Evolutionary conservation across 495 filamentous ascomycete genomes (phyloP), one percentile per base, ranked within the genome.

Genomic region (Penicillium ochrochloron): DNA sequence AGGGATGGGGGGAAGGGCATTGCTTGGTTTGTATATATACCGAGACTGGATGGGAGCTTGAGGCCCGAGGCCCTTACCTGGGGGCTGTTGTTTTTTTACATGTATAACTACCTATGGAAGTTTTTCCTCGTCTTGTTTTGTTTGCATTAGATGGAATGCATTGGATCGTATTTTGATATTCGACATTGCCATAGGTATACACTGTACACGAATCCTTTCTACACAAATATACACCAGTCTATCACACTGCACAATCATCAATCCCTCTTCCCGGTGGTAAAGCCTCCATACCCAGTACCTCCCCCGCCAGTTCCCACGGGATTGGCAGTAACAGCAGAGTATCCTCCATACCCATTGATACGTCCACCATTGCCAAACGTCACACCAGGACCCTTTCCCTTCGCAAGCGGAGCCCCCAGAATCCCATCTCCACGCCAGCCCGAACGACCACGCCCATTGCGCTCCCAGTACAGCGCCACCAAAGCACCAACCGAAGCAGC

Each of bases 261-360:
- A 74, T 87, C 85, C 57, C 80, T 85, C 73, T 86, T 86, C 34
- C 82, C 83, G 67, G 70, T 77, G 27, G 66, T 61, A 59, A 80
- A 79, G 21, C 78, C 80, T 34, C 79, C 80, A 75, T 84, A 85
- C 35, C 76, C 76, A 66, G 71, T 63, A 37, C 71, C 73, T 44
- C 76, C 76, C 64, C 72, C 74, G 37, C 69, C 68, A 55, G 59
- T 62, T 17, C 65, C 76, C 61, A 66, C 62, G 5, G 62, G 62
- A 66, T 51, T 70, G 7, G 53, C 60, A 51, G 34, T 50, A 59
- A 67, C 64, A 35, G 73, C 58, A 37, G 76, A 70, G 70, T 76
- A 79, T n/a, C 83, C 80, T 35, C 82, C 83, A 73, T 85, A 85
- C n/a, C 84, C 83, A 70, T 81, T 82, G 44, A 71, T 73, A 31